These are phyloP conservation scores for Malassezia globosa DNA, from an alignment of 1,284 basidiomycete genomes.

Conservation along the genomic window DNA sequence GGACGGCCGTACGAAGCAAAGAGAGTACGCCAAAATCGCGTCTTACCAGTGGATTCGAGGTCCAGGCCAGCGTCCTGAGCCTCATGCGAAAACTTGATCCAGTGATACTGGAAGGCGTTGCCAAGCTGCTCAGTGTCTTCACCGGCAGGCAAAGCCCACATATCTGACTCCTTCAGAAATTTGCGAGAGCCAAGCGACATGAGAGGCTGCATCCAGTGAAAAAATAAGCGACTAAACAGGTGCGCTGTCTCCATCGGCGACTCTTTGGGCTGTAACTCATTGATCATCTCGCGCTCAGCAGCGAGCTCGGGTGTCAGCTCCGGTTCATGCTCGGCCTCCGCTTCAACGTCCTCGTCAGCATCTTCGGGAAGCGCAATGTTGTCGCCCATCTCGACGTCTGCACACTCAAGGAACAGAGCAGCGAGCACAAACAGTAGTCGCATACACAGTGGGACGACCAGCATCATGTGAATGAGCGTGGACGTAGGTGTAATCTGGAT, in stretches of 20 bases:
- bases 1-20: constrained; percentile 59
- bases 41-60: constrained; percentile 17
- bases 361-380: constrained; percentile 15
- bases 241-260: constrained; percentile 70
- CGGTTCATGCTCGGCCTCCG: neutral
- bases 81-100: constrained; percentile 32
- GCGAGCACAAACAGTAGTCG: constrained; percentile 24
- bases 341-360: constrained; percentile 9
- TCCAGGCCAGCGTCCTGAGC: neutral
- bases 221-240: constrained; percentile 59
- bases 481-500: constrained; percentile 22
- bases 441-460: constrained; percentile 29
- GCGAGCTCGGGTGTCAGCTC: constrained; percentile 1
- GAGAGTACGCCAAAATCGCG: constrained; percentile 23
- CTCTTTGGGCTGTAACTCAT: constrained; percentile 49
- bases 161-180: constrained; percentile 46
- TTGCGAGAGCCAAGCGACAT: constrained; percentile 51
- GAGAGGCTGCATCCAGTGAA: constrained; percentile 67
- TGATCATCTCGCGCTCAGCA: constrained; percentile 13
- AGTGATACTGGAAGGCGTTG: constrained; percentile 53
- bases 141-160: constrained; percentile 47
- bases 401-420: constrained; percentile 33
- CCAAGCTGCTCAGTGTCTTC: constrained; percentile 69
- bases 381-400: constrained; percentile 28
- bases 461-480: constrained; percentile 20